phyloP scores from a whole-genome alignment of 2,329 filamentous ascomycete genomes.

The Knufia fluminis region DNA sequence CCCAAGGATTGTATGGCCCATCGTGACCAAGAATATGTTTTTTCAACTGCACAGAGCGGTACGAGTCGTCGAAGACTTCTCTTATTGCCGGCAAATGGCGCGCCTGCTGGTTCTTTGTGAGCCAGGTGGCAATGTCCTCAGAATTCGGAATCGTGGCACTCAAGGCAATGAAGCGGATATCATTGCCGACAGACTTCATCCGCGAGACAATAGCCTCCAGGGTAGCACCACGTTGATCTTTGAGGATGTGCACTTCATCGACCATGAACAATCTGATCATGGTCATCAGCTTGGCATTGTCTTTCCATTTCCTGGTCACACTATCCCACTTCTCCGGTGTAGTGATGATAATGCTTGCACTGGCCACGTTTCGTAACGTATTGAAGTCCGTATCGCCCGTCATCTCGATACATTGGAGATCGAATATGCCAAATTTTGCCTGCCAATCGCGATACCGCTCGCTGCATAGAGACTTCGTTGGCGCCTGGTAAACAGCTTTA shows the following conservation, averaged over 20 bases:
- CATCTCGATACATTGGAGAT: constrained; percentile 62
- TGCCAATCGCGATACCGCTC: constrained; percentile 72
- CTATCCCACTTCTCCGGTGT: constrained; percentile 91
- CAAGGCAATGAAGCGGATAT: constrained; percentile 69
- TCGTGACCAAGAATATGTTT: constrained; percentile 70
- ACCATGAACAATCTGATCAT: constrained; percentile 73
- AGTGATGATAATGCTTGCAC: constrained; percentile 72
- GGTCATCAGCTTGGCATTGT: constrained; percentile 64
- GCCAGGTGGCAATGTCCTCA: constrained; percentile 68
- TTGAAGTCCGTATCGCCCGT: constrained; percentile 68
- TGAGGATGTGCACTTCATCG: constrained; percentile 80
- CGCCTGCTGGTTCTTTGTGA: constrained; percentile 56
- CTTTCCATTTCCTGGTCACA: constrained; percentile 77
- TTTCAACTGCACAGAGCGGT: constrained; percentile 66
- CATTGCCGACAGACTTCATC: constrained; percentile 70
- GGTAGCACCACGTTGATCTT: constrained; percentile 67
- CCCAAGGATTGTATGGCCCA: constrained; percentile 58
- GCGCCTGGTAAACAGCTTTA: constrained; percentile 79
- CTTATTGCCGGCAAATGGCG: constrained; percentile 54
- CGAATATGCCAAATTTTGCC: constrained; percentile 59
- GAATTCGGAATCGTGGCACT: constrained; percentile 80
- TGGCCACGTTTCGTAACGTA: constrained; percentile 60
- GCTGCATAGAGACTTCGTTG: constrained; percentile 72
- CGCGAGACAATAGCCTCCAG: constrained; percentile 76
- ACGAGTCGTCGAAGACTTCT: constrained; percentile 68